Evolutionary conservation across 805 yeast species (phyloP).

Genomic region (Saturnispora diversa): DNA sequence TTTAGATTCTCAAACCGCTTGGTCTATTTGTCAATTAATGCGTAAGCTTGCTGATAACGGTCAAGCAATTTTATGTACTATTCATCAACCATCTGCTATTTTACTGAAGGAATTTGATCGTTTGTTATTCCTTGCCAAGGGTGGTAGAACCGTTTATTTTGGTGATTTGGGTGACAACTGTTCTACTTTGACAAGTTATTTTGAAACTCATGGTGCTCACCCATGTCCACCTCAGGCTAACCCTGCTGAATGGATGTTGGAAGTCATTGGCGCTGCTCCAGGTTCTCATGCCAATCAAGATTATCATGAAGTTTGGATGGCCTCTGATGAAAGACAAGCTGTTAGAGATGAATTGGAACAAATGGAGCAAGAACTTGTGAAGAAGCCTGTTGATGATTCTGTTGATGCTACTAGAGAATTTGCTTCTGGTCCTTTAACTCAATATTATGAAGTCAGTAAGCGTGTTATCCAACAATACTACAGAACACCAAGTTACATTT

Average conservation of each 20-base stretch:
- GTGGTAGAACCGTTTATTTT: constrained; percentile 69
- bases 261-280: constrained; percentile 77
- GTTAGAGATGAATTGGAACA: constrained; percentile 51
- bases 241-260: constrained; percentile 91
- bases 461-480: constrained; percentile 55
- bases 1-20: constrained; percentile 51
- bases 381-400: constrained; percentile 27
- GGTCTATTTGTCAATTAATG: constrained; percentile 50
- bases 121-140: constrained; percentile 56
- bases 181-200: constrained; percentile 49
- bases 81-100: constrained; percentile 81
- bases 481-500: constrained; percentile 55
- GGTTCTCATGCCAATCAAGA: constrained; percentile 68
- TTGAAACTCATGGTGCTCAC: constrained; percentile 57
- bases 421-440: constrained; percentile 37
- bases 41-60: constrained; percentile 45
- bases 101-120: constrained; percentile 73
- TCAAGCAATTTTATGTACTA: constrained; percentile 57
- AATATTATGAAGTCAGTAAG: constrained; percentile 37
- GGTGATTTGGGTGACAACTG: constrained; percentile 62
- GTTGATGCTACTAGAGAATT: constrained; percentile 34
- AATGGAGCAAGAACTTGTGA: constrained; percentile 54
- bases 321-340: constrained; percentile 52
- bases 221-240: constrained; percentile 63
- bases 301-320: constrained; percentile 70